Evolutionary conservation across 2,329 filamentous ascomycete species (phyloP), one percentile per base, ranked within the genome.

Genomic region (Arthrinium puccinioides): DNA sequence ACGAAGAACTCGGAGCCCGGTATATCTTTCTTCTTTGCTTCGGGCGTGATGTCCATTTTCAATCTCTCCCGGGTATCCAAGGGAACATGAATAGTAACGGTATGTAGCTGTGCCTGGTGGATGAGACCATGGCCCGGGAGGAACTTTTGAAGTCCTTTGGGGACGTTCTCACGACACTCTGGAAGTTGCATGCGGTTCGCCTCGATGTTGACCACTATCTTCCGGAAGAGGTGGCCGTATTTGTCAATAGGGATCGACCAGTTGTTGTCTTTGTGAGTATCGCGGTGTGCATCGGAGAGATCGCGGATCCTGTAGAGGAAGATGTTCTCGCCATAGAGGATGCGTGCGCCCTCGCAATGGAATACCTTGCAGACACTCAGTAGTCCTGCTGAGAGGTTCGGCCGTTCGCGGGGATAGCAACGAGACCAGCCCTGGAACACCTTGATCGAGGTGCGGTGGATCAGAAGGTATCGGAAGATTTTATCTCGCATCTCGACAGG

Each of bases 271-370:
- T 4, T 15, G 9, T 20, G 5, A 19, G 47, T 50, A 8, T 37
- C 37, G 4, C 14, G 7, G 33, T 44, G 11, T 39, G 39, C 24
- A 10, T 32, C 21, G 9, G 14, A 4, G 2, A 50, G 49, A 41
- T 73, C 67, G 2, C 69, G 61, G 10, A 73, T 50, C 7, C 58
- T 51, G 42, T 75, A 74, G 2, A 56, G 44, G 41, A 75, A 75
- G 0, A 36, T 56, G 34, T 75, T 75, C 20, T 62, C 54, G 3
- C 66, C 63, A 39, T 70, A 76, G 1, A 76, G 55, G 5, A 73
- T 49, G 2, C 46, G 46, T 2, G 57, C 43, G 2, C 61, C 64
- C 47, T 72, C 66, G 0, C 32, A 6, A 21, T 57, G 57, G 20
- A 69, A 44, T 2, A 40, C 37, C 4, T 43, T 47, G 50, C 61